Conservation (phyloP, 2,329 filamentous ascomycete species). For the Akanthomyces muscarius region DNA sequence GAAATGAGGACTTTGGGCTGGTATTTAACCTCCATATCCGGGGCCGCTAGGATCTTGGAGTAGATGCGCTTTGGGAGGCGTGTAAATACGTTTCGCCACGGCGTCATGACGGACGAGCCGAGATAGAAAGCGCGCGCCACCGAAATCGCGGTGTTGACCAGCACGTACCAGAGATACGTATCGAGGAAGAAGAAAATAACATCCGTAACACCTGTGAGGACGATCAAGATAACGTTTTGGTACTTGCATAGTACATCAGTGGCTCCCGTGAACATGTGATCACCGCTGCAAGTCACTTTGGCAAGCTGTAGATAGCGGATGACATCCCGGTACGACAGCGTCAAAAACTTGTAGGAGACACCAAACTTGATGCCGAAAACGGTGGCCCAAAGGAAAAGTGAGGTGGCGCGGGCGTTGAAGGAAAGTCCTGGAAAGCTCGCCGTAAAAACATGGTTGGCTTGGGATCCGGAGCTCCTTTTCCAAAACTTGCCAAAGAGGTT, state of each 20-base stretch:
- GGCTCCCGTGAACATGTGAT: constrained; percentile 51
- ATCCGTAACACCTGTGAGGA: constrained; percentile 79
- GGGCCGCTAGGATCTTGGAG: constrained; percentile 94
- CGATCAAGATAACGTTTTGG: constrained; percentile 79
- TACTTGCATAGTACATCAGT: constrained; percentile 64
- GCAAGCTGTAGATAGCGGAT: constrained; percentile 85
- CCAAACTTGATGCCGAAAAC: constrained; percentile 89
- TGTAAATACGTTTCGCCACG: constrained; percentile 98
- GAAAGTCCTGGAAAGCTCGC: constrained; percentile 82
- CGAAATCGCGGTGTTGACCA: constrained; percentile 89
- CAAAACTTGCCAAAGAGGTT: constrained; percentile 94
- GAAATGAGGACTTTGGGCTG: constrained; percentile 99
- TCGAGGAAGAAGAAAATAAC: constrained; percentile 97
- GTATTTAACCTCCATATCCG: constrained; percentile 99
- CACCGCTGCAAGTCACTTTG: constrained; percentile 74
- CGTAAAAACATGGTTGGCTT: constrained; percentile 97
- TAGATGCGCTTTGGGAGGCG: constrained; percentile 98
- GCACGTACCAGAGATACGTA: constrained; percentile 96
- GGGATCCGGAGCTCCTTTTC: constrained; percentile 77
- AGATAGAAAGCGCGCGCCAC: constrained; percentile 96
- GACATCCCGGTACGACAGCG: constrained; percentile 86
- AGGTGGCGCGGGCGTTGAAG: constrained; percentile 97
- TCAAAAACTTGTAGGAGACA: constrained; percentile 92
- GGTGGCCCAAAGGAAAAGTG: constrained; percentile 84
- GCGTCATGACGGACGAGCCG: constrained; percentile 95